Conservation (phyloP, 2,329 filamentous ascomycete genomes). For the Verticillium tricorpus region DNA sequence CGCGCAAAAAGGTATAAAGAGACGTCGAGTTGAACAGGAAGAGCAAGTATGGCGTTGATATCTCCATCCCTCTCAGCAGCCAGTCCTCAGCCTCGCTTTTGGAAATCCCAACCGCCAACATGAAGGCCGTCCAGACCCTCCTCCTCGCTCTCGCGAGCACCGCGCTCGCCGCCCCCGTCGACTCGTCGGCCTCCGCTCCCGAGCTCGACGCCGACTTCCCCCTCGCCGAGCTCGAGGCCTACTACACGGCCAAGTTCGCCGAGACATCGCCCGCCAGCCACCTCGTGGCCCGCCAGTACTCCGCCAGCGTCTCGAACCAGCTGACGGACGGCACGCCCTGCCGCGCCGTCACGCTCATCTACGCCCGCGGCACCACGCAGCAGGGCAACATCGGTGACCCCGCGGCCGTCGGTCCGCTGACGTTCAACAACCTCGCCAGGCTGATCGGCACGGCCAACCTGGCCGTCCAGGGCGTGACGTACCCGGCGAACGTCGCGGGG, state of each 20-base stretch:
- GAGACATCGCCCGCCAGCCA: neutral
- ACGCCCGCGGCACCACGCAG: slow-evolving; percentile 52
- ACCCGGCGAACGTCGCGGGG: slow-evolving; percentile 39
- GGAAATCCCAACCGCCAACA: neutral
- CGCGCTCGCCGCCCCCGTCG: neutral
- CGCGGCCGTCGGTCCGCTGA: slow-evolving; percentile 38
- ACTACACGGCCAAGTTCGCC: slow-evolving; percentile 6
- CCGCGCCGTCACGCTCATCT: slow-evolving; percentile 47
- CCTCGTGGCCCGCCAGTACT: slow-evolving; percentile 6
- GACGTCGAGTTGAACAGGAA: neutral
- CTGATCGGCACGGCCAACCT: slow-evolving; percentile 37
- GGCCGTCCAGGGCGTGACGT: slow-evolving; percentile 50
- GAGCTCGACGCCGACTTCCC: slow-evolving; percentile 6
- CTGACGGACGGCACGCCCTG: slow-evolving; percentile 22
- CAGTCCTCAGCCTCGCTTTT: neutral
- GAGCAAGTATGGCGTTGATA: neutral
- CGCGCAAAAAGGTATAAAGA: neutral
- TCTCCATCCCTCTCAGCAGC: neutral
- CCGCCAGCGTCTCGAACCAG: slow-evolving; percentile 11
- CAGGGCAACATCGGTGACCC: slow-evolving; percentile 44
- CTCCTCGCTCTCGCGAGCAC: slow-evolving; percentile 8
- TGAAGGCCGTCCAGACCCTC: slow-evolving; percentile 10
- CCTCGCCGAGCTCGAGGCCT: slow-evolving; percentile 11
- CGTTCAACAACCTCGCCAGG: slow-evolving; percentile 38
- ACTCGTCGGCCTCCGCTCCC: neutral